Percentiles rank a stretch among this genome's conserved stretches.
phyloP scores from a whole-genome alignment of 2,329 filamentous ascomycete genomes.

The Alternaria novae-zelandiae region DNA sequence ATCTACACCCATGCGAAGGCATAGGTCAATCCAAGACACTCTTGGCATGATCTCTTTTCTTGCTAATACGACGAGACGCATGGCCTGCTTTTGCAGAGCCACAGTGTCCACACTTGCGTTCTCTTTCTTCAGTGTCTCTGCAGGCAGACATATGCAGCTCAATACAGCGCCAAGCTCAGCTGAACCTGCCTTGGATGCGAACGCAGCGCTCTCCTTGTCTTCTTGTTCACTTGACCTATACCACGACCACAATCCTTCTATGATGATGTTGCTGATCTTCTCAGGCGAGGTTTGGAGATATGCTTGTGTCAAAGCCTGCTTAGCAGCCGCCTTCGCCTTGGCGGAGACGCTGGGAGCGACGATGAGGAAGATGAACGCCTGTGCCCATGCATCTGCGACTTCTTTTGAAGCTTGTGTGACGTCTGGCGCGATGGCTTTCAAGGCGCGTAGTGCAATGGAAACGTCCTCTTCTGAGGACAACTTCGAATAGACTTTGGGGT shows the following conservation, averaged over 20 bases:
- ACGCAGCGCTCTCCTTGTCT: conserved; percentile 80
- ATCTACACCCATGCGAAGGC: conserved; percentile 79
- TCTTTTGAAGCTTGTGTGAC: conserved; percentile 58
- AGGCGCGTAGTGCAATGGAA: conserved; percentile 74
- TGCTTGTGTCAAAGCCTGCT: conserved; percentile 65
- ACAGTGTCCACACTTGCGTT: conserved; percentile 55
- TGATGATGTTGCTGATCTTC: conserved; percentile 67
- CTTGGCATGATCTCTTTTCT: conserved; percentile 78
- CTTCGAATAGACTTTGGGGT: conserved; percentile 83
- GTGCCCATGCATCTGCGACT: conserved; percentile 76
- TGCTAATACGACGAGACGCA: conserved; percentile 77
- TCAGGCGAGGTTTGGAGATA: conserved; percentile 65
- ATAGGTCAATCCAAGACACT: conserved; percentile 87
- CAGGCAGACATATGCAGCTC: conserved; percentile 67
- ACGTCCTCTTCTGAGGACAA: conserved; percentile 76
- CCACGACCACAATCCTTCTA: conserved; percentile 81
- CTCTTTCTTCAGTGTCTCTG: conserved; percentile 57
- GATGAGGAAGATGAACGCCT: conserved; percentile 81
- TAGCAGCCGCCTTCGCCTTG: conserved; percentile 68
- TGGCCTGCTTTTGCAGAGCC: conserved; percentile 71
- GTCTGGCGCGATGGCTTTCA: conserved; percentile 66
- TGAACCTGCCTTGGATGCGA: conserved; percentile 68
- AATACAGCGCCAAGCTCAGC: conserved; percentile 67
- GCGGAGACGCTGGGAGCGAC: conserved; percentile 68
- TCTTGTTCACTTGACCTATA: conserved; percentile 68